Percentiles rank a stretch among this genome's conserved stretches.
These are phyloP conservation scores for Chrysanthemum seticuspe DNA, from an alignment of 129 eudicot species.

Conservation along the genomic window DNA sequence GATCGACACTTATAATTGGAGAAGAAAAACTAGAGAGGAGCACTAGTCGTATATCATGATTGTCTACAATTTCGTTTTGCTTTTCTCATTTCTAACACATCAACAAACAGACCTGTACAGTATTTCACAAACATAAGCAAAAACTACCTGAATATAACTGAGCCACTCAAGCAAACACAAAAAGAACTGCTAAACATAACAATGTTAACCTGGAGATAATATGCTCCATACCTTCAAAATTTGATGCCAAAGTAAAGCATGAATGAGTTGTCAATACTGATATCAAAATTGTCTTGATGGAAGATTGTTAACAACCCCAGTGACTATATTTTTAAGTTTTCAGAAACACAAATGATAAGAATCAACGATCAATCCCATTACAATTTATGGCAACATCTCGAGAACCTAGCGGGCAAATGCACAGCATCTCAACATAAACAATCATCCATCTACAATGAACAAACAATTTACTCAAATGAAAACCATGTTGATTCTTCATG, in stretches of 20 bases:
- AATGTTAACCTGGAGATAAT: too few species aligned
- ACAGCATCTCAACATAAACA: slow-evolving; percentile 28
- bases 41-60: too few species aligned
- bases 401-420: slow-evolving; percentile 41
- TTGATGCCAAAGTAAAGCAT: background rate
- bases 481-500: slow-evolving; percentile 42
- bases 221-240: background rate
- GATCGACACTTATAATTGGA: too few species aligned
- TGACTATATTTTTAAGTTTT: background rate
- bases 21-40: too few species aligned
- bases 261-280: background rate
- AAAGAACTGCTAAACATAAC: too few species aligned
- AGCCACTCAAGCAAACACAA: too few species aligned
- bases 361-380: slow-evolving; percentile 19
- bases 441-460: slow-evolving; percentile 93
- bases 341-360: slow-evolving; percentile 9
- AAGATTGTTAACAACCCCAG: too few species aligned
- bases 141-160: too few species aligned
- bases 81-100: too few species aligned
- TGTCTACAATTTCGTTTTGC: too few species aligned
- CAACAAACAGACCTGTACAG: too few species aligned
- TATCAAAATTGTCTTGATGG: background rate
- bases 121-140: too few species aligned
- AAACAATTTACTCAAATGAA: slow-evolving; percentile 36
- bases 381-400: slow-evolving; percentile 32